A percentile compares a stretch with the other conserved stretches of the same genome.
These are phyloP conservation scores for Biscutella laevigata DNA, from an alignment of 441 rosid species.

Conservation along the genomic window DNA sequence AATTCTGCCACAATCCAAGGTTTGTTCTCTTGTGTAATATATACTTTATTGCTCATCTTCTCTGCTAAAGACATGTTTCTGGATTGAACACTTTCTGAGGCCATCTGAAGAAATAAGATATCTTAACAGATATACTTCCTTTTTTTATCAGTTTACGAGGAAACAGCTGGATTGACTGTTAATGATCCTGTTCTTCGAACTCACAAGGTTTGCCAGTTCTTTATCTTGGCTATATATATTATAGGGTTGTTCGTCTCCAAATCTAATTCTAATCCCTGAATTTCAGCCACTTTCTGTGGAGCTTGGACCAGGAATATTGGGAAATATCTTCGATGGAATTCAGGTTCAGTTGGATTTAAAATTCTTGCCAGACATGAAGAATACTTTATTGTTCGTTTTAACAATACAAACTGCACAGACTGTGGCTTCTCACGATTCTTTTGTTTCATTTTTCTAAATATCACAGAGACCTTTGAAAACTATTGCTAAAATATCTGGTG, in stretches of 20 bases:
- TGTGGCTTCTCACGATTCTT: constrained; percentile 16
- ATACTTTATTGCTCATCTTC: neutral
- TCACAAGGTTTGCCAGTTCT: constrained; percentile 46
- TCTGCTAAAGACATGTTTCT: neutral
- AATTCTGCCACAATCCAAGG: constrained; percentile 99
- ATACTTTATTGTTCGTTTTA: constrained; percentile 4
- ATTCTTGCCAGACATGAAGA: constrained; percentile 3
- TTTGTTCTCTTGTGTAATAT: neutral
- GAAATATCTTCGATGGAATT: constrained; percentile 96
- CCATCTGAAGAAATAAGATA: neutral
- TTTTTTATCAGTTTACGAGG: constrained; percentile 75
- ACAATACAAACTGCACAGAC: neutral
- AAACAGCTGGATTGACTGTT: constrained; percentile 89
- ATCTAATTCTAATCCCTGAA: constrained; percentile 15
- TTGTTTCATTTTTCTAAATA: constrained; percentile 10
- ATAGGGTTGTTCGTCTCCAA: neutral
- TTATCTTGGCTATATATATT: neutral
- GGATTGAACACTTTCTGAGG: neutral
- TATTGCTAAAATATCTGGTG: constrained; percentile 86
- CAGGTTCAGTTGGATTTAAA: constrained; percentile 48
- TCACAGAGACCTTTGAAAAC: constrained; percentile 93
- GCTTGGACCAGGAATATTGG: constrained; percentile 98
- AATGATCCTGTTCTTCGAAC: constrained; percentile 94
- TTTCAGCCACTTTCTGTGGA: constrained; percentile 96
- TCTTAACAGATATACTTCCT: neutral